Evolutionary conservation across 345 rosid genomes (phyloP).

Genomic region (Aurinia saxatilis): DNA sequence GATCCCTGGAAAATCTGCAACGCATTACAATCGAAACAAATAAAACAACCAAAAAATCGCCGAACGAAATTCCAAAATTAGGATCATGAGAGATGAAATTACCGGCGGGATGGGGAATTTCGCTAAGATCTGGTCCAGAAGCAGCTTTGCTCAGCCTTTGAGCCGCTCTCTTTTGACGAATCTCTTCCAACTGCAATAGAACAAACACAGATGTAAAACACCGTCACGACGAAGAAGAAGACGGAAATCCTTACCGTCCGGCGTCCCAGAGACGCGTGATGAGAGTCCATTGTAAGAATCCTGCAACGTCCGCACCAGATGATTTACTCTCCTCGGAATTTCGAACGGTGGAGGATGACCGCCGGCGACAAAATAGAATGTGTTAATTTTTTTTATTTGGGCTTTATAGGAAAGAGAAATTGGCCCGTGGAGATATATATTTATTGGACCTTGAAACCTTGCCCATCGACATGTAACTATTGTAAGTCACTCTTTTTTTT

Average conservation of each 20-base stretch:
- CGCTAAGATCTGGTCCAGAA: slow-evolving; percentile 80
- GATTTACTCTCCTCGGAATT: not conserved
- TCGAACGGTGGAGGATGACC: not conserved
- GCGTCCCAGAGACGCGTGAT: slow-evolving; percentile 87
- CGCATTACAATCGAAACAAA: not conserved
- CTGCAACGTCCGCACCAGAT: not conserved
- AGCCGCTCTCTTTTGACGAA: slow-evolving; percentile 90
- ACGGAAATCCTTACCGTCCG: slow-evolving; percentile 54
- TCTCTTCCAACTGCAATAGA: slow-evolving; percentile 69
- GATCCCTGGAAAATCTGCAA: slow-evolving; percentile 49
- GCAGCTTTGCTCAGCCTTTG: slow-evolving; percentile 71
- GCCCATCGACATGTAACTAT: not conserved
- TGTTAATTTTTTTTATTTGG: not conserved
- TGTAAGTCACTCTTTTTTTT: no score
- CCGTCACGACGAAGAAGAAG: not conserved
- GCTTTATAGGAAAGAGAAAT: not conserved
- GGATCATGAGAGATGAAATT: slow-evolving; percentile 22
- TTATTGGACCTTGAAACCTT: not conserved
- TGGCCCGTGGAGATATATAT: not conserved
- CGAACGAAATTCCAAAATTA: not conserved
- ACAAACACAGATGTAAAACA: not conserved
- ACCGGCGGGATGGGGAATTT: slow-evolving; percentile 45
- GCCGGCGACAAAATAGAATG: slow-evolving; percentile 15
- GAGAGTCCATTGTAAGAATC: slow-evolving; percentile 46
- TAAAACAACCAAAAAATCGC: not conserved